Evolutionary conservation across 257 asterid species (phyloP), one percentile per base, ranked within the genome.

Genomic region (Henckelia pumila): DNA sequence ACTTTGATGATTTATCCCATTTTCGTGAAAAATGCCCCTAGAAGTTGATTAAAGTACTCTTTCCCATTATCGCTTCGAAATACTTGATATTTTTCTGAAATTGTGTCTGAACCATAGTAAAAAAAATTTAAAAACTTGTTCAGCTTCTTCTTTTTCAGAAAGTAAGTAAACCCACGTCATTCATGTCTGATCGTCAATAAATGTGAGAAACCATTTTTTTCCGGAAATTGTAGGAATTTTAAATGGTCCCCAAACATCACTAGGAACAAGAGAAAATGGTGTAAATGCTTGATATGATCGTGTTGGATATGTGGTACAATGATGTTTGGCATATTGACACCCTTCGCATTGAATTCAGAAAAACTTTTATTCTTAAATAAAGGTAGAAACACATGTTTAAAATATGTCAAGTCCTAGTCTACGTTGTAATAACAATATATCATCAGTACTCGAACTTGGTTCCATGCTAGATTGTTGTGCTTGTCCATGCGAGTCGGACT

Each of bases 331-430:
- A 37, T 10, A 13, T 13, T 37, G 49, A 37, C 44, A 37, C 49
- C 2, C 49, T 37, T 37, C 5, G 11, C 49, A 37, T 3, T 37
- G 49, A 10, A 37, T 3, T 30, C 5, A 30, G 5, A n/a, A n/a
- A n/a, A n/a, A n/a, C n/a, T 6, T 30, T 30, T 30, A 30, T 30
- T 2, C 7, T 3, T 6, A 30, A 30, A 30, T 30, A 6, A 30
- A 30, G 7, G 1, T 30, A 6, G 35, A 30, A 30, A 30, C 35
- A 30, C 0, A 3, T 30, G 35, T 30, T 30, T 3, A 2, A 30
- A 30, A 30, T 30, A 30, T 30, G 35, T 2, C 35, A 30, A 72
- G 62, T 53, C 71, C 69, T 24, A 26, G 30, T 26, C 30, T 4
- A 26, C 30, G 30, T 1, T 26, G 30, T 4, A 26, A 26, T 26